Evolutionary conservation across 495 filamentous ascomycete genomes (phyloP).

Genomic region (Xylaria grammica): DNA sequence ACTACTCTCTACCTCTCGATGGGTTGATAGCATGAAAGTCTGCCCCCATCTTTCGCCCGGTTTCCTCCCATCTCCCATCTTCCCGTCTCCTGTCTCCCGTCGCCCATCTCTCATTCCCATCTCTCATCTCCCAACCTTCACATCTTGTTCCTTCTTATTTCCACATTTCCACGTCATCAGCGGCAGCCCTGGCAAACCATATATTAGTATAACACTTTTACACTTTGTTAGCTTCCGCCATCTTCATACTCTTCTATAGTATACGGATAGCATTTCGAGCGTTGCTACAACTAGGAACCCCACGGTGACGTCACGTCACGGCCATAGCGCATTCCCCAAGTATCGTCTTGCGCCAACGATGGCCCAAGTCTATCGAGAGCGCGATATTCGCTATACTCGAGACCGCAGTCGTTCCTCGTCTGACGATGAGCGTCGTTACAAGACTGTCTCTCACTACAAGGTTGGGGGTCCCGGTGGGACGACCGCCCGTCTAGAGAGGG

Average conservation of each 20-base stretch:
- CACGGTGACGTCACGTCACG: slow-evolving; percentile 22
- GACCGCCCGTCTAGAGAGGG: slow-evolving; percentile 46
- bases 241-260: background rate
- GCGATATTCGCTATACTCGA: slow-evolving; percentile 48
- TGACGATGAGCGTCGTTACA: slow-evolving; percentile 55
- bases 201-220: slow-evolving; percentile 5
- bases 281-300: background rate
- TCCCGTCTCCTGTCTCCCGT: background rate
- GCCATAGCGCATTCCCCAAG: slow-evolving; percentile 6
- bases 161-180: background rate
- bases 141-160: background rate
- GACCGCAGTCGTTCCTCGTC: slow-evolving; percentile 52
- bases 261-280: slow-evolving; percentile 1
- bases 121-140: background rate
- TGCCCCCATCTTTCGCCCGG: no score
- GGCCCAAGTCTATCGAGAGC: slow-evolving; percentile 55
- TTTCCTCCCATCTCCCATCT: no score
- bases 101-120: slow-evolving; percentile 8
- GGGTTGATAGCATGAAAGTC: no score
- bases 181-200: slow-evolving; percentile 8
- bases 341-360: slow-evolving; percentile 33
- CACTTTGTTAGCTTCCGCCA: slow-evolving; percentile 6
- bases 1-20: no score
- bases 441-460: slow-evolving; percentile 62
- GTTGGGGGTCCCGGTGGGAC: slow-evolving; percentile 38